These are phyloP conservation scores for Fraxinus sp. DNA, from an alignment of 305 asterid species.

Conservation along the genomic window DNA sequence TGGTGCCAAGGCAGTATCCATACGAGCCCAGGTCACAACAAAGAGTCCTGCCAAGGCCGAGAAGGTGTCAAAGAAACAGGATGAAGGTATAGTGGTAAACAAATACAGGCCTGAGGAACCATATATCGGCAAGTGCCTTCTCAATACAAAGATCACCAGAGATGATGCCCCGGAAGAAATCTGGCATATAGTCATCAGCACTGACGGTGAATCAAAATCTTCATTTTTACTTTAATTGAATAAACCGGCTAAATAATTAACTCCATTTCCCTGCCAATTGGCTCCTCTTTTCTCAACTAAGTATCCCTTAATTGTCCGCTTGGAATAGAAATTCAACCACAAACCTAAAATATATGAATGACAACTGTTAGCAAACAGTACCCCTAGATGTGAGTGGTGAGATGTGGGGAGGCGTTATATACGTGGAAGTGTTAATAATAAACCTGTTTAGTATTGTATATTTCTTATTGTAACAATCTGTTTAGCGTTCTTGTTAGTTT, in stretches of 20 bases:
- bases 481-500: neutral
- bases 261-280: neutral
- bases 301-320: neutral
- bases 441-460: neutral
- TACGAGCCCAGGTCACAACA: slow-evolving; percentile 84
- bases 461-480: neutral
- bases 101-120: slow-evolving; percentile 84
- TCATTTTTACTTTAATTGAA: neutral
- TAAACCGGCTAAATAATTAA: neutral
- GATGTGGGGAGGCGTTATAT: neutral
- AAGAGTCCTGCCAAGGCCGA: slow-evolving; percentile 77
- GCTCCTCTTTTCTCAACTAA: neutral
- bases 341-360: neutral
- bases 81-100: slow-evolving; percentile 74
- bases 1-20: slow-evolving; percentile 37
- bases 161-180: slow-evolving; percentile 98
- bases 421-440: neutral
- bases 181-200: slow-evolving; percentile 92
- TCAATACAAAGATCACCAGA: slow-evolving; percentile 91
- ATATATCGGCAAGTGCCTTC: slow-evolving; percentile 72
- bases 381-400: neutral
- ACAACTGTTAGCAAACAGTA: neutral
- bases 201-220: slow-evolving; percentile 62
- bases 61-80: slow-evolving; percentile 73
- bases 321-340: neutral